Conservation (phyloP, 2,329 filamentous ascomycete species). For the Sphaerulina vaccinii region DNA sequence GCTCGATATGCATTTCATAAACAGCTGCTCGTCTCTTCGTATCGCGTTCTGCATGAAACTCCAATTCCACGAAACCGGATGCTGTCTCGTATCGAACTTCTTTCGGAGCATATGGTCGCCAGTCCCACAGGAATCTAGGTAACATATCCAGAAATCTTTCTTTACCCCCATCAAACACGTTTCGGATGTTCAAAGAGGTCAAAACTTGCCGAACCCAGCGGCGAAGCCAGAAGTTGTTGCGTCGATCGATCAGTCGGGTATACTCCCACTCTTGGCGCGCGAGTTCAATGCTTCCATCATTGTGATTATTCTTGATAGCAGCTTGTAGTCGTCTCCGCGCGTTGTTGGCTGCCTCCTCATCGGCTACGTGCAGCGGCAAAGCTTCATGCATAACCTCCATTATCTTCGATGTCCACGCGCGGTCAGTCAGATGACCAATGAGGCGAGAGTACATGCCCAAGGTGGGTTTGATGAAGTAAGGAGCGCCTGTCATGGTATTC, state of each 20-base stretch:
- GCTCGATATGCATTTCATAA: not conserved
- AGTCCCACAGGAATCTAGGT: slow-evolving; percentile 31
- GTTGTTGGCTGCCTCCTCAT: not conserved
- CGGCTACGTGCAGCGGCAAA: not conserved
- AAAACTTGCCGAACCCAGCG: slow-evolving; percentile 34
- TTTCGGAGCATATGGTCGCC: slow-evolving; percentile 24
- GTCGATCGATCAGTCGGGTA: slow-evolving; percentile 22
- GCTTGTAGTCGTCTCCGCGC: not conserved
- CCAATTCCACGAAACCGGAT: slow-evolving; percentile 33
- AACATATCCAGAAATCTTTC: slow-evolving; percentile 18
- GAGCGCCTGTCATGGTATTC: slow-evolving; percentile 58
- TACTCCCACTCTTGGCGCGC: slow-evolving; percentile 24
- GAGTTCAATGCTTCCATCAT: slow-evolving; percentile 8
- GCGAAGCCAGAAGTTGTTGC: slow-evolving; percentile 28
- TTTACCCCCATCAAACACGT: not conserved
- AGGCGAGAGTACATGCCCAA: slow-evolving; percentile 55
- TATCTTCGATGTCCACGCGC: slow-evolving; percentile 20
- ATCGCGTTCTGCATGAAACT: slow-evolving; percentile 17
- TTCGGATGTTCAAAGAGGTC: slow-evolving; percentile 7
- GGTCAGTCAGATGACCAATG: slow-evolving; percentile 30
- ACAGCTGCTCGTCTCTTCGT: not conserved
- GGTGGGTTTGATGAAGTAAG: slow-evolving; percentile 57
- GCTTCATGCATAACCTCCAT: slow-evolving; percentile 30
- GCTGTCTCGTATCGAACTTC: slow-evolving; percentile 32
- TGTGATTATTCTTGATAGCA: slow-evolving; percentile 1